These are phyloP conservation scores for Penicillium sp. DNA, from an alignment of 2,329 filamentous ascomycete species.

Conservation along the genomic window DNA sequence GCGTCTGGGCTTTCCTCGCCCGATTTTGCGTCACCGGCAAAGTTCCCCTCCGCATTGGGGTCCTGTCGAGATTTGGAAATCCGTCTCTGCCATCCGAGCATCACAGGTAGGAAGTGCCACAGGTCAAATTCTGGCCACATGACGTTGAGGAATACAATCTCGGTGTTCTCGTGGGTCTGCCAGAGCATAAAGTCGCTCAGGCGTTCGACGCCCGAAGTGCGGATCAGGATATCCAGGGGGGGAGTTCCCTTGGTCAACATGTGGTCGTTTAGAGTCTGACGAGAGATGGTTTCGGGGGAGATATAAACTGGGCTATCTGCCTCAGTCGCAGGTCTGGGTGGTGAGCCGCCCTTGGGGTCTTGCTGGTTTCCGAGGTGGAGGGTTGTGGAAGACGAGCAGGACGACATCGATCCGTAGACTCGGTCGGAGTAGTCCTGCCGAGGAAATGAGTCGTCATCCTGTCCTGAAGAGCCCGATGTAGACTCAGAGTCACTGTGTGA, in stretches of 20 bases:
- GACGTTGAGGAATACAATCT: slow-evolving; percentile 87
- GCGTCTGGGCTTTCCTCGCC: slow-evolving; percentile 27
- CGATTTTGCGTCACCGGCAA: slow-evolving; percentile 51
- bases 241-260: slow-evolving; percentile 85
- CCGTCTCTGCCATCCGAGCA: slow-evolving; percentile 82
- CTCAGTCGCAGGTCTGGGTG: slow-evolving; percentile 29
- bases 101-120: slow-evolving; percentile 86
- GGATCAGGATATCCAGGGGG: slow-evolving; percentile 83
- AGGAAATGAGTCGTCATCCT: slow-evolving; percentile 43
- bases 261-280: slow-evolving; percentile 76
- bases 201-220: slow-evolving; percentile 88
- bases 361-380: slow-evolving; percentile 39
- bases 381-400: slow-evolving; percentile 50
- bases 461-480: slow-evolving; percentile 41
- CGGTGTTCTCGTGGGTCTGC: slow-evolving; percentile 91
- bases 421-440: slow-evolving; percentile 22
- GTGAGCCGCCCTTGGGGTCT: slow-evolving; percentile 37
- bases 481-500: slow-evolving; percentile 51
- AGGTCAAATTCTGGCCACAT: slow-evolving; percentile 96
- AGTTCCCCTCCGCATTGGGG: slow-evolving; percentile 56
- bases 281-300: slow-evolving; percentile 87
- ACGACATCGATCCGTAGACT: slow-evolving; percentile 36
- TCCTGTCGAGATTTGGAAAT: slow-evolving; percentile 62
- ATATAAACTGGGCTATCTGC: slow-evolving; percentile 44
- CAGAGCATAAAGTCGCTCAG: slow-evolving; percentile 98